phyloP scores from a whole-genome alignment of 2,329 filamentous ascomycete species.

The Kalaharituber pfeilii region DNA sequence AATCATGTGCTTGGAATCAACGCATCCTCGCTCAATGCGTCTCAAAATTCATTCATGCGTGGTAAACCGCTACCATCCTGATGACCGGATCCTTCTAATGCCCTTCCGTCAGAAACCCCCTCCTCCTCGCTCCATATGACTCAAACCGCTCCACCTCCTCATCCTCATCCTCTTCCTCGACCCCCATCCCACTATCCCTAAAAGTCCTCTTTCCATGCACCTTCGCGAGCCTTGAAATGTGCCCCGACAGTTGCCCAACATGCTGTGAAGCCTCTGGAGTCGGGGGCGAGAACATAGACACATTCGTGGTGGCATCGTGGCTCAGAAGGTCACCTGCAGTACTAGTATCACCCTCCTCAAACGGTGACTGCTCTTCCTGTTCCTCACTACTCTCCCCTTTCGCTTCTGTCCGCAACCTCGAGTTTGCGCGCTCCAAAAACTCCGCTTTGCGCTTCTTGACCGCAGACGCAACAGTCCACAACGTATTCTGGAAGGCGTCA shows the following conservation, averaged over 20 bases:
- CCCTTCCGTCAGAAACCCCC: not conserved
- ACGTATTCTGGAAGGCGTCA: not conserved
- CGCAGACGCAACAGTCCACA: not conserved
- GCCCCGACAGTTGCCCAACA: not conserved
- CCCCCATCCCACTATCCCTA: not conserved
- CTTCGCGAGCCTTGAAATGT: not conserved
- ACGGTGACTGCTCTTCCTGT: not conserved
- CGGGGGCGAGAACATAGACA: not conserved
- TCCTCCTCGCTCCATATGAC: not conserved
- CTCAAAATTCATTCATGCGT: not conserved
- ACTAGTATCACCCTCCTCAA: not conserved
- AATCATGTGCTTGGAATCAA: too few species aligned
- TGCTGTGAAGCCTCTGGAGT: not conserved
- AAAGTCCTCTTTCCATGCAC: not conserved
- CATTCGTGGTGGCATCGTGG: not conserved
- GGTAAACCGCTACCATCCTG: too few species aligned
- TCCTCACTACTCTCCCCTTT: not conserved
- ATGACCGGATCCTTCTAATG: too few species aligned
- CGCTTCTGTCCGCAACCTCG: not conserved
- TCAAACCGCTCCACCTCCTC: not conserved
- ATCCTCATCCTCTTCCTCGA: not conserved
- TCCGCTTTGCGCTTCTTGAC: not conserved
- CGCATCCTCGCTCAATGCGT: too few species aligned
- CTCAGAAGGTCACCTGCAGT: not conserved
- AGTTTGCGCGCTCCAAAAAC: not conserved